These are phyloP conservation scores for Hyphochytrium catenoides DNA, from an alignment of 352 stramenopile genomes.

Conservation along the genomic window DNA sequence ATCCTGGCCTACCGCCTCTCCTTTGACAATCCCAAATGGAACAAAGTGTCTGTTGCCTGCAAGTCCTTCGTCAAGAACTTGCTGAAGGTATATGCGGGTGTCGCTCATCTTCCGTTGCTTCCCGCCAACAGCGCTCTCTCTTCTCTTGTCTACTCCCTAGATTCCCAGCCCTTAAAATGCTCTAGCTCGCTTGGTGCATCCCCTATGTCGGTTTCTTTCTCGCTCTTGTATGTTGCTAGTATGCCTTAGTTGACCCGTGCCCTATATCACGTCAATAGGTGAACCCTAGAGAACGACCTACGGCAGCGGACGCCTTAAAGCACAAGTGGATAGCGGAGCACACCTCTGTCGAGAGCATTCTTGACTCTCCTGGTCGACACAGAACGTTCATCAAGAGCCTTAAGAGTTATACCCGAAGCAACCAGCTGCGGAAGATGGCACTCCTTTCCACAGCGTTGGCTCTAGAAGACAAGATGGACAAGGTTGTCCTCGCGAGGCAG, in stretches of 20 bases:
- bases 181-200: too few relatives aligned
- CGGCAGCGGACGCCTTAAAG: conserved; percentile 28
- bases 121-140: too few relatives aligned
- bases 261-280: not conserved
- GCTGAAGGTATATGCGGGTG: conserved; percentile 37
- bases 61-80: conserved; percentile 54
- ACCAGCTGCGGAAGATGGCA: conserved; percentile 42
- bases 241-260: too few relatives aligned
- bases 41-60: conserved; percentile 22
- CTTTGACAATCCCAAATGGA: conserved; percentile 39
- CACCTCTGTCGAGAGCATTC: conserved; percentile 9
- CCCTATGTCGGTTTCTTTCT: too few relatives aligned
- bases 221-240: too few relatives aligned
- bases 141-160: too few relatives aligned
- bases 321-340: conserved; percentile 24
- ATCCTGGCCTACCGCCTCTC: conserved; percentile 32
- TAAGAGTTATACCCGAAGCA: conserved; percentile 30
- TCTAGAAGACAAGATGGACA: conserved; percentile 38
- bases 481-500: conserved; percentile 48
- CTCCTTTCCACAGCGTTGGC: conserved; percentile 35
- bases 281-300: conserved; percentile 14
- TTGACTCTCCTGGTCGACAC: conserved; percentile 19
- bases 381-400: conserved; percentile 49
- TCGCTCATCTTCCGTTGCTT: not conserved
- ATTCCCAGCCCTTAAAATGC: too few relatives aligned